Evolutionary conservation across 257 asterid genomes (phyloP).

Genomic region (Ilex asprella): DNA sequence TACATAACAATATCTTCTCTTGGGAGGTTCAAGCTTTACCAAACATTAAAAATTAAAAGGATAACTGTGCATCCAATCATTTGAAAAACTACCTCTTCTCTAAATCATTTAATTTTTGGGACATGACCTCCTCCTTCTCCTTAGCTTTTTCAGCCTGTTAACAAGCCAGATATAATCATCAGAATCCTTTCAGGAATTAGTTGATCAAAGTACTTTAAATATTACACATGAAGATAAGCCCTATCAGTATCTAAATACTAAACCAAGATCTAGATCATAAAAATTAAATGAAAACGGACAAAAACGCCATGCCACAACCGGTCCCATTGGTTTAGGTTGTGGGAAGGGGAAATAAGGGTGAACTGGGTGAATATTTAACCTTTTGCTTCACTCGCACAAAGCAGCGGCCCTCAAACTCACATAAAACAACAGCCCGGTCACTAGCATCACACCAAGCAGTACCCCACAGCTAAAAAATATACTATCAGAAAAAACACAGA

Average conservation of each 20-base stretch:
- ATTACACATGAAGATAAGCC: no score
- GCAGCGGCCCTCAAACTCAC: no score
- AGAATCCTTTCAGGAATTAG: constrained; percentile 6
- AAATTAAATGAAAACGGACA: constrained; percentile 7
- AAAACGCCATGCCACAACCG: neutral
- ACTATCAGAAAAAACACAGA: constrained; percentile 1
- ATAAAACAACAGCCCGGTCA: neutral
- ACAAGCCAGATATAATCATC: constrained; percentile 11
- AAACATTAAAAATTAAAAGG: neutral
- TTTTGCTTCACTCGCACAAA: no score
- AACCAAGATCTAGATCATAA: neutral
- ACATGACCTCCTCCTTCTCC: constrained; percentile 66
- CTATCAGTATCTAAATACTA: neutral
- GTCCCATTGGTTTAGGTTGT: no score
- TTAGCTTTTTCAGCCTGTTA: constrained; percentile 82
- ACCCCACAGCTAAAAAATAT: neutral
- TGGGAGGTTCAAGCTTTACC: neutral
- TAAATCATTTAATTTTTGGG: constrained; percentile 48
- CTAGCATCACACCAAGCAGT: constrained; percentile 6
- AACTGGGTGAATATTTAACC: no score
- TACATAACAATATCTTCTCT: neutral
- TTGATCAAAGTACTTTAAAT: no score
- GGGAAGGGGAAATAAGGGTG: no score
- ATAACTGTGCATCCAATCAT: neutral
- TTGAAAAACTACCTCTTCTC: constrained; percentile 45